These are phyloP conservation scores for Sophora flavescens DNA, from an alignment of 306 rosid genomes.

Conservation along the genomic window DNA sequence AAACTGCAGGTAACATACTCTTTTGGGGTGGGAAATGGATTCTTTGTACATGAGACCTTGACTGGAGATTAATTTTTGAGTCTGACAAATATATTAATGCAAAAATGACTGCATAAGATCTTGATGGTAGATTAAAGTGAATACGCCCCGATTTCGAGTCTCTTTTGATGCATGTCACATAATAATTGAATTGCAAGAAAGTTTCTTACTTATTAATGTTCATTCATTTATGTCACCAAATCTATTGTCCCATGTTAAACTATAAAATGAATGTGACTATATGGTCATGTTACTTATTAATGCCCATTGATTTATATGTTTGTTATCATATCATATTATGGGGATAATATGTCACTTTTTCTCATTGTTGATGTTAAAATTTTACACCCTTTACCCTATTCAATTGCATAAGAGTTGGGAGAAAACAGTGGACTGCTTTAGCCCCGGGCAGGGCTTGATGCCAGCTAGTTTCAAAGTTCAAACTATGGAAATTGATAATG, in stretches of 20 bases:
- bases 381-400: slow-evolving; percentile 4
- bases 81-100: too few species aligned
- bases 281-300: neutral
- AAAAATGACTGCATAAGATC: too few species aligned
- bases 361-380: slow-evolving; percentile 4
- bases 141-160: too few species aligned
- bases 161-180: neutral
- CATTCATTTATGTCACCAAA: neutral
- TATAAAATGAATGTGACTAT: neutral
- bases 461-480: slow-evolving; percentile 98
- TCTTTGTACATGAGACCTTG: too few species aligned
- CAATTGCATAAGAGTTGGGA: slow-evolving; percentile 85
- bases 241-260: neutral
- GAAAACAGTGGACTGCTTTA: slow-evolving; percentile 96
- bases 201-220: neutral
- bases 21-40: too few species aligned
- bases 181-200: neutral
- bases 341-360: slow-evolving; percentile 6
- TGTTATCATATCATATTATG: slow-evolving; percentile 13
- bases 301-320: neutral
- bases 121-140: too few species aligned
- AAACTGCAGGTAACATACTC: slow-evolving; percentile 77
- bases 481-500: slow-evolving; percentile 59
- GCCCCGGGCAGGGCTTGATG: slow-evolving; percentile 99
- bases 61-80: too few species aligned